Conservation (phyloP, 805 yeast genomes). For the Tetrapisispora namnaoensis region DNA sequence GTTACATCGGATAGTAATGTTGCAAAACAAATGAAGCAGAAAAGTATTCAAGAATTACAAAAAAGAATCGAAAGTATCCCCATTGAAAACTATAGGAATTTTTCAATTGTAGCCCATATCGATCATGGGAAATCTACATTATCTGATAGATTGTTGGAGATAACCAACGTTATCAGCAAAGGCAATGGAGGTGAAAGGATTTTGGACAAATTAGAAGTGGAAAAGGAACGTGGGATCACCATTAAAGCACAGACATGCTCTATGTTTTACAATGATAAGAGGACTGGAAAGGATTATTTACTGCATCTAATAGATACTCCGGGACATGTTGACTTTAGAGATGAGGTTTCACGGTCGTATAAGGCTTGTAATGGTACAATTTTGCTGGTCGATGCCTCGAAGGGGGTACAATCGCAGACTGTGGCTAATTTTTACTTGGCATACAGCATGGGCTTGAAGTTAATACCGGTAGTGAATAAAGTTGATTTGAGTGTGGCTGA, state of each 20-base stretch:
- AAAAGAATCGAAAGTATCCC: constrained; percentile 72
- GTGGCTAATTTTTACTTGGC: constrained; percentile 96
- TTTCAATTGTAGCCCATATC: constrained; percentile 93
- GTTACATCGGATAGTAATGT: background rate
- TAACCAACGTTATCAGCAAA: constrained; percentile 68
- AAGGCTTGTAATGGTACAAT: constrained; percentile 96
- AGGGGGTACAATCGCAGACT: constrained; percentile 96
- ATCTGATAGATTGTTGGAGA: constrained; percentile 76
- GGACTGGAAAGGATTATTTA: constrained; percentile 59
- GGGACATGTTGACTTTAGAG: constrained; percentile 91
- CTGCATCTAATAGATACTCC: constrained; percentile 93
- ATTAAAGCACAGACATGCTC: constrained; percentile 96
- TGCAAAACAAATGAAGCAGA: constrained; percentile 1
- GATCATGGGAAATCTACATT: constrained; percentile 85
- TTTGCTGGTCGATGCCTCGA: constrained; percentile 84
- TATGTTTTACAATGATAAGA: constrained; percentile 64
- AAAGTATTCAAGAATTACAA: constrained; percentile 23
- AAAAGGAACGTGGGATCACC: constrained; percentile 91
- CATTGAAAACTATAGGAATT: constrained; percentile 71
- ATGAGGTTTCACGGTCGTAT: constrained; percentile 83
- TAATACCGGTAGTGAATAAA: constrained; percentile 86
- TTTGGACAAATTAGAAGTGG: constrained; percentile 85
- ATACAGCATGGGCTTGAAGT: constrained; percentile 66
- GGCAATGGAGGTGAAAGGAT: constrained; percentile 65
- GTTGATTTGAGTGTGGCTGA: constrained; percentile 80